Base-by-base conservation (phyloP, 305 asterid species). In the Ruellia speciosa region DNA sequence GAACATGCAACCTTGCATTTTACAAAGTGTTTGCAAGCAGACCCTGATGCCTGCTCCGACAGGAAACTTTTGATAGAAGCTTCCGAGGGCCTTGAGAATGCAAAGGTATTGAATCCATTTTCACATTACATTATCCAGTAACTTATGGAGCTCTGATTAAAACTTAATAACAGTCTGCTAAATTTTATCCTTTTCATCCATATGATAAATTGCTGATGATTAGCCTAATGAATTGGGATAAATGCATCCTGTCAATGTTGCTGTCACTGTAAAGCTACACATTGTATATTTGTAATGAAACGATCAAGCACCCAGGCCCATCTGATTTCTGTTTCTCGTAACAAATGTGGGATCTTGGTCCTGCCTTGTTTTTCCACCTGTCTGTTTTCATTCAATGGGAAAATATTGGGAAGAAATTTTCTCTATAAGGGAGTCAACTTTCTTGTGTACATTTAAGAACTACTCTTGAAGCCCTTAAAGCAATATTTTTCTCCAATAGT, bases 41-140 rank as follows among this genome's bases (percentile, higher is more conserved):
- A 94, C 66, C 64, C 81, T 72, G 93, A 86, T 66, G 77, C 47
- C 31, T 76, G 81, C 63, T 79, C 46, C 24, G 97, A 88, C 70
- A 76, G 80, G 58, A 92, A 88, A 72, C 77, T 93, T 74, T 62
- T 79, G 71, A 64, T 76, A 51, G 97, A 93, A 79, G 99, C 96
- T 65, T 88, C 97, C 16, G 92, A 84, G 64, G 97, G 99, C 64
- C 79, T 88, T 58, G 84, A 88, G 70, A 88, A 76, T 69, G 83
- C 85, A 16, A 80, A 80, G 96, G 97, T 88, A 47, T 47, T 15
- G 0, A 0, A 47, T 47, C 49, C 13, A 14, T 14, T 10, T 14
- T 2, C 6, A 4, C 4, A 14, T 2, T 43, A 43, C 12, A 43
- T 0, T 43, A 11, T 43, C 15, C 12, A 0, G 2, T 43, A 10